Percentiles rank a stretch among this genome's conserved stretches.
Conservation (phyloP, 192 early-diverging fungal species). For the Entomortierella parvispora region DNA sequence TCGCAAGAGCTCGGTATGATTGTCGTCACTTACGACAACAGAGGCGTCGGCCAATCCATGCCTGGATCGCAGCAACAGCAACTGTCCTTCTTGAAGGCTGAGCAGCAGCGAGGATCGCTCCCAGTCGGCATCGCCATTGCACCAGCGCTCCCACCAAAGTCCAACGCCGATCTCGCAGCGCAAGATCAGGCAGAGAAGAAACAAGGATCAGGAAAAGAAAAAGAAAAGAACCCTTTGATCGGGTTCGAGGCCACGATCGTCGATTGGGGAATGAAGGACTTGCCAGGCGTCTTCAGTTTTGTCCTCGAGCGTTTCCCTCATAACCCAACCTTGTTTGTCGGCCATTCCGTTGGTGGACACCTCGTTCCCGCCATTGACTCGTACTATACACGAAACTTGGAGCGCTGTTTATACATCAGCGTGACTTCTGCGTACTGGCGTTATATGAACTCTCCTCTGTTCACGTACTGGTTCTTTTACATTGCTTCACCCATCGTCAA, state of each 20-base stretch:
- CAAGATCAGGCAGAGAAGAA: background rate
- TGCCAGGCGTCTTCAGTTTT: conserved; percentile 46
- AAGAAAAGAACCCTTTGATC: conserved; percentile 41
- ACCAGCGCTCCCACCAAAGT: conserved; percentile 24
- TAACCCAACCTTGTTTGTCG: conserved; percentile 34
- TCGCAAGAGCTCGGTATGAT: conserved; percentile 48
- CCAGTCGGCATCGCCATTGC: background rate
- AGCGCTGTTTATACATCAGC: conserved; percentile 36
- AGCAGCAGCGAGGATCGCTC: conserved; percentile 5
- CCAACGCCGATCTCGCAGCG: background rate
- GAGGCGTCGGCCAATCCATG: conserved; percentile 46
- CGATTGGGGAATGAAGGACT: conserved; percentile 38
- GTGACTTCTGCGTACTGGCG: conserved; percentile 48
- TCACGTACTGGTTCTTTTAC: conserved; percentile 51
- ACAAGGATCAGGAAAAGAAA: background rate
- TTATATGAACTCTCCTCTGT: conserved; percentile 42
- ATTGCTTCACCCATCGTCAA: conserved; percentile 43
- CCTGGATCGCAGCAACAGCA: conserved; percentile 23
- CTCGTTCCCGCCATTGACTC: conserved; percentile 33
- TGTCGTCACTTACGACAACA: conserved; percentile 43
- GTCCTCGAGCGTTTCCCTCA: conserved; percentile 30
- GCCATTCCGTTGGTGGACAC: conserved; percentile 45
- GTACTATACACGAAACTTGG: conserved; percentile 48
- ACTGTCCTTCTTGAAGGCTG: conserved; percentile 27
- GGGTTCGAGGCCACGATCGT: conserved; percentile 49